Evolutionary conservation across 2,329 filamentous ascomycete genomes (phyloP).

Genomic region (Fusarium falciforme): DNA sequence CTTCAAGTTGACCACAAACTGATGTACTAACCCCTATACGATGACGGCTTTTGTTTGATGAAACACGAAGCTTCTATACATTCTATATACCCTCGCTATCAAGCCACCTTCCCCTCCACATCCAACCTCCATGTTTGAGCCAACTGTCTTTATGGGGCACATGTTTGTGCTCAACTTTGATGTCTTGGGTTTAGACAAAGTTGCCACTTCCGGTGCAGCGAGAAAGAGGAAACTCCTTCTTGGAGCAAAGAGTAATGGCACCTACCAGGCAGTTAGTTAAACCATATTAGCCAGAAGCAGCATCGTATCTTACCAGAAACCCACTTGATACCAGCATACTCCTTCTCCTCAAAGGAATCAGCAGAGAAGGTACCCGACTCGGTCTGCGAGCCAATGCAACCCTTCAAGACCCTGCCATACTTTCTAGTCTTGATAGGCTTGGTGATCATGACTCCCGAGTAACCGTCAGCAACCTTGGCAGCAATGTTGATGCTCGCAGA

Average conservation of each 20-base stretch:
- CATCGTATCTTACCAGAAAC: constrained; percentile 2
- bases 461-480: not conserved
- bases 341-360: constrained; percentile 9
- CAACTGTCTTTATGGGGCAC: not conserved
- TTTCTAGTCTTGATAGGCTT: constrained; percentile 13
- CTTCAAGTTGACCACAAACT: constrained; percentile 36
- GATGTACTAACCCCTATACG: constrained; percentile 41
- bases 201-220: constrained; percentile 20
- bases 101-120: not conserved
- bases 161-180: not conserved
- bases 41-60: constrained; percentile 29
- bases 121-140: not conserved
- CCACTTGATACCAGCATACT: constrained; percentile 21
- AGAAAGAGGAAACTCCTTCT: constrained; percentile 18
- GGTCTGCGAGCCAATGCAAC: constrained; percentile 8
- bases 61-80: fast-evolving
- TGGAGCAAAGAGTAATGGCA: constrained; percentile 19
- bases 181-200: not conserved
- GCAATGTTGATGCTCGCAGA: constrained; percentile 8
- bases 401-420: constrained; percentile 3
- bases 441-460: constrained; percentile 15
- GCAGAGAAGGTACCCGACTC: constrained; percentile 20
- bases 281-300: not conserved
- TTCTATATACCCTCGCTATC: not conserved
- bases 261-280: not conserved